Evolutionary conservation across 2,329 filamentous ascomycete genomes (phyloP).

Genomic region (Aspergillus pseudoglaucus): DNA sequence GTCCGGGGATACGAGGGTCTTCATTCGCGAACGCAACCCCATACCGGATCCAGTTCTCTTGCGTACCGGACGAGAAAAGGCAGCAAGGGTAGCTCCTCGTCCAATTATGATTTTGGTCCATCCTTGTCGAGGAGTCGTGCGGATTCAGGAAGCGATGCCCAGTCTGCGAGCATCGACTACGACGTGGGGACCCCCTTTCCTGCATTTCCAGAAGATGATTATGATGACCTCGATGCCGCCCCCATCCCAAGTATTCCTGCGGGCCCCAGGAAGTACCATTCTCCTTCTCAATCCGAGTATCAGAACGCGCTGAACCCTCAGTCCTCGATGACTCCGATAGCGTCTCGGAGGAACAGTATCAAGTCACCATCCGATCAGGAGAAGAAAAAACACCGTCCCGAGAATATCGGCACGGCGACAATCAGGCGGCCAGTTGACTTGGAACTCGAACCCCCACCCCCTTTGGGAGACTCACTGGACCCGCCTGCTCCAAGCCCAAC

Average conservation of each 20-base stretch:
- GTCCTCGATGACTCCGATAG: conserved; percentile 24
- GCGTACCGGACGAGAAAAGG: conserved; percentile 47
- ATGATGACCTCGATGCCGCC: conserved; percentile 66
- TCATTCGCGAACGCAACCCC: conserved; percentile 31
- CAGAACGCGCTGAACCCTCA: conserved; percentile 14
- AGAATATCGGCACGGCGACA: conserved; percentile 33
- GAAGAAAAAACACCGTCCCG: conserved; percentile 33
- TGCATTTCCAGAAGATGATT: conserved; percentile 14
- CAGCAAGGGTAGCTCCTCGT: conserved; percentile 69
- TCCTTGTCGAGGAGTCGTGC: conserved; percentile 28
- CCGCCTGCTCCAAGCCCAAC: conserved; percentile 49
- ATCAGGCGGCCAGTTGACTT: conserved; percentile 25
- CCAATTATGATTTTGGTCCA: conserved; percentile 67
- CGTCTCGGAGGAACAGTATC: conserved; percentile 37
- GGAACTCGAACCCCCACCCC: conserved; percentile 31
- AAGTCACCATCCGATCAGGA: conserved; percentile 38
- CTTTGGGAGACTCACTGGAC: conserved; percentile 41
- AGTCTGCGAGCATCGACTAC: conserved; percentile 42
- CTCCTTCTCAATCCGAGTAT: conserved; percentile 27
- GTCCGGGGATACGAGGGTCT: conserved; percentile 43
- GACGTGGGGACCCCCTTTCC: conserved; percentile 25
- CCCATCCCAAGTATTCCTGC: conserved; percentile 78
- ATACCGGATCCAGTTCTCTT: conserved; percentile 19
- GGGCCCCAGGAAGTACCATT: conserved; percentile 59
- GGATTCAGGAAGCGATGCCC: conserved; percentile 28